Conservation (phyloP, 495 filamentous ascomycete species). For the Alectoria sarmentosa region DNA sequence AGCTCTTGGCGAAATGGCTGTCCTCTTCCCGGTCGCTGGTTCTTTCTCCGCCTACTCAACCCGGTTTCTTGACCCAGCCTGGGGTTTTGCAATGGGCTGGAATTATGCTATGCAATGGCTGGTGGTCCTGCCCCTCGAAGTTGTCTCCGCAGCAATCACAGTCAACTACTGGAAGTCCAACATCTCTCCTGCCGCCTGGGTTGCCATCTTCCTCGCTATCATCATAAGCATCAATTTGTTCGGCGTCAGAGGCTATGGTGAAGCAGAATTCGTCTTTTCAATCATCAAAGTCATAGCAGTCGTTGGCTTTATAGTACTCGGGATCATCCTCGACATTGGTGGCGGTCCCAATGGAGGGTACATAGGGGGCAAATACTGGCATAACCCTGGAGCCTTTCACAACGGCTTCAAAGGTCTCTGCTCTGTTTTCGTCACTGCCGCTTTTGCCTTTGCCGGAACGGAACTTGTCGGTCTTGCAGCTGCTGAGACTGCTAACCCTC, state of each 20-base stretch:
- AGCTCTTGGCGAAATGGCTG: constrained; percentile 86
- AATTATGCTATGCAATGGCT: constrained; percentile 98
- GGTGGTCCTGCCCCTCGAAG: constrained; percentile 78
- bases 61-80: constrained; percentile 86
- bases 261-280: constrained; percentile 86
- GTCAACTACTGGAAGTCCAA: constrained; percentile 72
- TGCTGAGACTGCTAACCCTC: constrained; percentile 40
- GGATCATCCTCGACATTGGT: constrained; percentile 70
- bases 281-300: constrained; percentile 81
- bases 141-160: constrained; percentile 84
- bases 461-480: constrained; percentile 69
- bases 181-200: constrained; percentile 69
- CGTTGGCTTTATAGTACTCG: constrained; percentile 80
- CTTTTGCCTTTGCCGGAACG: constrained; percentile 88
- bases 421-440: constrained; percentile 86
- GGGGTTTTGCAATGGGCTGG: constrained; percentile 99
- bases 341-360: constrained; percentile 70
- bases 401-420: constrained; percentile 93
- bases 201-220: constrained; percentile 69
- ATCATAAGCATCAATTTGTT: constrained; percentile 80
- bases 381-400: constrained; percentile 79
- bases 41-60: constrained; percentile 92
- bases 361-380: constrained; percentile 80
- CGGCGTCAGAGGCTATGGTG: constrained; percentile 81
- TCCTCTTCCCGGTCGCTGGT: constrained; percentile 83